A percentile compares a stretch with the other conserved stretches of the same genome.
phyloP scores from a whole-genome alignment of 768 basidiomycete genomes.

The Pluteus cervinus region DNA sequence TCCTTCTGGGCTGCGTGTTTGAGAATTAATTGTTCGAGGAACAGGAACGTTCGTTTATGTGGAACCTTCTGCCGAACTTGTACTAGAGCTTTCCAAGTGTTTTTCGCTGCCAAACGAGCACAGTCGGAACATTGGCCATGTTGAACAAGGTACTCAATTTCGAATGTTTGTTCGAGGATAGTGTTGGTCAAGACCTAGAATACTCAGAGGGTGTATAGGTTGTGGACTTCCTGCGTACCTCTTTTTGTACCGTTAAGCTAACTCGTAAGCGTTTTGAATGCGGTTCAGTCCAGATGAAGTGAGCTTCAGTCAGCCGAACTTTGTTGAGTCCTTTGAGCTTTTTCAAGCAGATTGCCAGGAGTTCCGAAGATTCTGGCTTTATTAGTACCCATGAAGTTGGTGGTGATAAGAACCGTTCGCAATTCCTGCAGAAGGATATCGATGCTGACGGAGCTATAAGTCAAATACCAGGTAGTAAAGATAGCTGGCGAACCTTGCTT shows the following conservation, averaged over 20 bases:
- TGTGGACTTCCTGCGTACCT: constrained; percentile 43
- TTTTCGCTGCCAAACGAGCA: constrained; percentile 91
- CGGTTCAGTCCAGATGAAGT: constrained; percentile 99
- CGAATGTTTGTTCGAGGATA: constrained; percentile 95
- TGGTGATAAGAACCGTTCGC: constrained; percentile 92
- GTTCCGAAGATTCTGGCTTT: constrained; percentile 85
- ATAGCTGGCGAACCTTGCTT: constrained; percentile 78
- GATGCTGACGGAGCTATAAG: constrained; percentile 46
- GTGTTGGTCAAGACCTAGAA: constrained; percentile 84
- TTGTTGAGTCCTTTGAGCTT: constrained; percentile 92
- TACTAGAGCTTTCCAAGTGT: constrained; percentile 97
- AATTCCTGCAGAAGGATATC: constrained; percentile 91
- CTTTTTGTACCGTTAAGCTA: constrained; percentile 97
- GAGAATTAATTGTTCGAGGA: constrained; percentile 93
- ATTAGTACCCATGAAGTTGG: constrained; percentile 83
- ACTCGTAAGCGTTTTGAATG: constrained; percentile 91
- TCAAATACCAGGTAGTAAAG: constrained; percentile 3
- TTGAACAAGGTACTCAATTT: constrained; percentile 93
- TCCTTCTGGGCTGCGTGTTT: constrained; percentile 97
- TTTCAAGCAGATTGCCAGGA: constrained; percentile 90
- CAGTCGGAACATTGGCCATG: constrained; percentile 95
- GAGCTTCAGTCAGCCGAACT: constrained; percentile 95
- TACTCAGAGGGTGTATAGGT: background rate
- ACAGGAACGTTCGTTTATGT: constrained; percentile 97
- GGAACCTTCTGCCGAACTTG: constrained; percentile 99